Evolutionary conservation across 345 rosid species (phyloP).

Genomic region (Geranium brycei): DNA sequence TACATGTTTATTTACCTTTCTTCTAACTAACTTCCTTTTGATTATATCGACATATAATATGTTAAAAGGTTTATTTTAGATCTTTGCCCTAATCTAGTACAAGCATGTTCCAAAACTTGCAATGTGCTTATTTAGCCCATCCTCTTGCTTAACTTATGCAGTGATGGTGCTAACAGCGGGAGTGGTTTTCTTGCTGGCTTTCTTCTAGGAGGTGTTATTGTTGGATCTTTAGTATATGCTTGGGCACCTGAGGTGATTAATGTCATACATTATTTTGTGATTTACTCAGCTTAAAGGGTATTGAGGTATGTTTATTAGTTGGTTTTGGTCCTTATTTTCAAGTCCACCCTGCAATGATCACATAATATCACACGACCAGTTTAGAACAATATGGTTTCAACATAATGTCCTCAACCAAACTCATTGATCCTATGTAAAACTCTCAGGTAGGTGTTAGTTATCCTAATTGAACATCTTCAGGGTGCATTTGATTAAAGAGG

Average conservation of each 20-base stretch:
- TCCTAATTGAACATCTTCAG: not conserved
- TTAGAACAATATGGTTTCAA: no score
- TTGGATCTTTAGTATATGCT: conserved; percentile 62
- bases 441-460: not conserved
- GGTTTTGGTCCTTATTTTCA: no score
- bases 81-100: not conserved
- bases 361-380: no score
- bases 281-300: not conserved
- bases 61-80: not conserved
- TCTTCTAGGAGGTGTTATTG: conserved; percentile 75
- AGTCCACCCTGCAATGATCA: no score
- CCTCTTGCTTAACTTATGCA: conserved; percentile 14
- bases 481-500: not conserved
- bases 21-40: no score
- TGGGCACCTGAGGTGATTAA: conserved; percentile 76
- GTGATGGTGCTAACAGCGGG: conserved; percentile 33
- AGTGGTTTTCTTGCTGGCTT: conserved; percentile 78
- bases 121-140: not conserved
- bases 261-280: not conserved
- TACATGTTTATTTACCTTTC: no score
- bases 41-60: no score
- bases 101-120: not conserved
- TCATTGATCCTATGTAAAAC: no score
- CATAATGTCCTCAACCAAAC: no score
- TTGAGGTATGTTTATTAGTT: not conserved